phyloP scores from a whole-genome alignment of 441 rosid species.

The Erodium trifolium region DNA sequence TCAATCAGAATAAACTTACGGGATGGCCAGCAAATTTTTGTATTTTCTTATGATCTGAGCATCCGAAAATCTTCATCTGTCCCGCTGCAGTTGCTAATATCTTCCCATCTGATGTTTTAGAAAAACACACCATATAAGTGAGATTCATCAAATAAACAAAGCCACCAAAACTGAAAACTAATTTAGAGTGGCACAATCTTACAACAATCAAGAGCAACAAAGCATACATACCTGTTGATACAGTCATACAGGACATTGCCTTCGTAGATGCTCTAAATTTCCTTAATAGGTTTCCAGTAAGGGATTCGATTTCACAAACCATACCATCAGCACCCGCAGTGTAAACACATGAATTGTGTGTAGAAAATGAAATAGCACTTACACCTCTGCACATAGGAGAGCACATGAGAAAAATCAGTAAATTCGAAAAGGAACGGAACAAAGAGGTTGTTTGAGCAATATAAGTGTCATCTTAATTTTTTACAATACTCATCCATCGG shows the following conservation, averaged over 20 bases:
- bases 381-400: slow-evolving; percentile 64
- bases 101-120: slow-evolving; percentile 56
- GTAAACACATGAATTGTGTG: slow-evolving; percentile 47
- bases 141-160: slow-evolving; percentile 16
- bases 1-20: slow-evolving; percentile 45
- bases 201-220: slow-evolving; percentile 11
- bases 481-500: not conserved
- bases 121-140: slow-evolving; percentile 10
- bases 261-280: slow-evolving; percentile 76
- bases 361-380: slow-evolving; percentile 64
- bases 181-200: not conserved
- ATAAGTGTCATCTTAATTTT: not conserved
- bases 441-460: slow-evolving; percentile 9
- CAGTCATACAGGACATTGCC: slow-evolving; percentile 64
- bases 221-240: slow-evolving; percentile 53
- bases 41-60: slow-evolving; percentile 63
- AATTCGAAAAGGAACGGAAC: not conserved
- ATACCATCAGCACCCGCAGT: slow-evolving; percentile 82
- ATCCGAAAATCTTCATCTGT: slow-evolving; percentile 62
- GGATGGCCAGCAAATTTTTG: slow-evolving; percentile 96
- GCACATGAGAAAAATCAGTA: not conserved
- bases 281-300: slow-evolving; percentile 40
- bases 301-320: slow-evolving; percentile 51
- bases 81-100: slow-evolving; percentile 71
- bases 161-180: not conserved